These are phyloP conservation scores for peach (Prunus persica) DNA, from an alignment of 306 rosid genomes.

Conservation along the genomic window Prunus_persica_NCBIv2 NC_034011.1:2543501-2544000, in stretches of 20 bases:
- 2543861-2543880: no score
- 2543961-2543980: not conserved
- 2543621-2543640: not conserved
- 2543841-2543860: not conserved
- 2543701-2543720: no score
- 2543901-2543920: not conserved
- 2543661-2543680: not conserved
- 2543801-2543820: not conserved
- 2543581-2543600: not conserved
- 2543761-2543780: not conserved
- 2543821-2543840: not conserved
- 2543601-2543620: not conserved
- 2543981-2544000: not conserved
- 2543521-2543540: slow-evolving; percentile 74
- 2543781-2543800: not conserved
- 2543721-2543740: not conserved
- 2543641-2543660: not conserved
- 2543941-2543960: not conserved
- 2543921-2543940: no score
- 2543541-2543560: not conserved
- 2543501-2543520: slow-evolving; percentile 86
- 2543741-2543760: not conserved
- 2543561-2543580: not conserved
- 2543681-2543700: not conserved
- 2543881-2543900: not conserved